Conservation (phyloP, 805 yeast species). For the Cyberlindnera bimundalis region DNA sequence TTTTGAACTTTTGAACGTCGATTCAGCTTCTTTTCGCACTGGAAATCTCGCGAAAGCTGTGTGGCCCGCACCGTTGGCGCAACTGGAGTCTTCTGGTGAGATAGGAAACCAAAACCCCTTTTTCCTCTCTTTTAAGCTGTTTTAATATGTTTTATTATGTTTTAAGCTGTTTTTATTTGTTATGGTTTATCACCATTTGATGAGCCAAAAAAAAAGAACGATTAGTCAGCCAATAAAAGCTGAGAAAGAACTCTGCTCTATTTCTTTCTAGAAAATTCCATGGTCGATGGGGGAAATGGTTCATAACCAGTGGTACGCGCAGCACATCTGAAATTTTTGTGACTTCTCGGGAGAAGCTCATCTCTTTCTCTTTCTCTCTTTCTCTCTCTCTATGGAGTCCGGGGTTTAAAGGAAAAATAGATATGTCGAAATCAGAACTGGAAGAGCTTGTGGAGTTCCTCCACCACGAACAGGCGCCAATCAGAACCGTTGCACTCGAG, state of each 20-base stretch:
- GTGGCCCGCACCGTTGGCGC: conserved; percentile 1
- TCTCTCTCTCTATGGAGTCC: too few relatives aligned
- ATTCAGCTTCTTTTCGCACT: not conserved
- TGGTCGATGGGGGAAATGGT: not conserved
- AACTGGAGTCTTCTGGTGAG: too few relatives aligned
- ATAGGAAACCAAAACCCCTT: too few relatives aligned
- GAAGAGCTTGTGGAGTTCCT: conserved; percentile 67
- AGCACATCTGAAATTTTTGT: conserved; percentile 8
- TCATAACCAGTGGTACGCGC: conserved; percentile 2
- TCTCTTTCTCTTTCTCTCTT: not conserved
- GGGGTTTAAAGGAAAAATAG: too few relatives aligned
- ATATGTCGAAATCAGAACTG: conserved; percentile 34
- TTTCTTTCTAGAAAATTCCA: conserved; percentile 1
- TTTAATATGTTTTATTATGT: too few relatives aligned
- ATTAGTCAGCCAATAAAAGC: too few relatives aligned
- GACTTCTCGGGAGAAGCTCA: conserved; percentile 2
- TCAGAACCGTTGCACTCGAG: conserved; percentile 80
- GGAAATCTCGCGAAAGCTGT: not conserved
- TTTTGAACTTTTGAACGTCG: not conserved
- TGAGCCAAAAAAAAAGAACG: too few relatives aligned
- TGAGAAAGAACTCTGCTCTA: too few relatives aligned
- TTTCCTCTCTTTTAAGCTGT: too few relatives aligned
- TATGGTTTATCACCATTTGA: too few relatives aligned
- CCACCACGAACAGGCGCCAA: conserved; percentile 76
- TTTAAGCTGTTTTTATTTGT: too few relatives aligned